A percentile compares a stretch with the other conserved stretches of the same genome.
Conservation (phyloP, 2,329 filamentous ascomycete species). For the Pseudocercospora crystallina region DNA sequence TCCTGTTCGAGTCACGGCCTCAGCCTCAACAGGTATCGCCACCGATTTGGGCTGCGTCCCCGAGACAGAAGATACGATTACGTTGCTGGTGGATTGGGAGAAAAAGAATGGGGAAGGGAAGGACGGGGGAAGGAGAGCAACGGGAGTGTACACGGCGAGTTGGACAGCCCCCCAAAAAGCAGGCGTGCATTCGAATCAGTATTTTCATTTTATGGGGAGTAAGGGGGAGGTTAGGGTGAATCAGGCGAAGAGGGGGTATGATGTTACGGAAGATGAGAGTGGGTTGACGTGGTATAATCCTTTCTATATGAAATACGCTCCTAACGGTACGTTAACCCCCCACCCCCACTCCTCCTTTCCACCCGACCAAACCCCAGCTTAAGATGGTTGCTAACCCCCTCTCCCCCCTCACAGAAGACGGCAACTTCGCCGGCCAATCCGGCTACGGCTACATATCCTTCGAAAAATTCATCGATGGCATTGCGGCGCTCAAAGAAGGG, state of each 20-base stretch:
- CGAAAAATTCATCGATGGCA: constrained; percentile 93
- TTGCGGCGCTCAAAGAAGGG: constrained; percentile 74
- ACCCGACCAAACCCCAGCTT: constrained; percentile 61
- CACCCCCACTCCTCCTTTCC: background rate
- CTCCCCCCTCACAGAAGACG: constrained; percentile 68
- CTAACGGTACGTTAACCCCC: constrained; percentile 39
- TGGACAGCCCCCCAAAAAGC: constrained; percentile 93
- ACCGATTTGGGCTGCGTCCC: constrained; percentile 74
- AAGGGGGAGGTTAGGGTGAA: constrained; percentile 85
- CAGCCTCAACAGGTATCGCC: constrained; percentile 75
- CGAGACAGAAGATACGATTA: constrained; percentile 90
- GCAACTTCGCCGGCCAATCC: constrained; percentile 86
- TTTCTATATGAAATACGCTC: constrained; percentile 31
- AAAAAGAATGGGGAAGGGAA: constrained; percentile 62
- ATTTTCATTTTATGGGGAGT: constrained; percentile 89
- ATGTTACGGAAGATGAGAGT: constrained; percentile 78
- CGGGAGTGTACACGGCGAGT: constrained; percentile 87
- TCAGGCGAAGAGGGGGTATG: constrained; percentile 92
- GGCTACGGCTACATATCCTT: constrained; percentile 94
- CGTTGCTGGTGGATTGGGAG: constrained; percentile 83
- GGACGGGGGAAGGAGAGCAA: constrained; percentile 66
- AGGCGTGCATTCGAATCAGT: constrained; percentile 94
- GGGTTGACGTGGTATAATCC: constrained; percentile 85
- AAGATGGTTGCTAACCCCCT: constrained; percentile 86
- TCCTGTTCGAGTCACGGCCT: constrained; percentile 76